phyloP scores from a whole-genome alignment of 2,329 filamentous ascomycete genomes.

The Lachnellula hyalina region DNA sequence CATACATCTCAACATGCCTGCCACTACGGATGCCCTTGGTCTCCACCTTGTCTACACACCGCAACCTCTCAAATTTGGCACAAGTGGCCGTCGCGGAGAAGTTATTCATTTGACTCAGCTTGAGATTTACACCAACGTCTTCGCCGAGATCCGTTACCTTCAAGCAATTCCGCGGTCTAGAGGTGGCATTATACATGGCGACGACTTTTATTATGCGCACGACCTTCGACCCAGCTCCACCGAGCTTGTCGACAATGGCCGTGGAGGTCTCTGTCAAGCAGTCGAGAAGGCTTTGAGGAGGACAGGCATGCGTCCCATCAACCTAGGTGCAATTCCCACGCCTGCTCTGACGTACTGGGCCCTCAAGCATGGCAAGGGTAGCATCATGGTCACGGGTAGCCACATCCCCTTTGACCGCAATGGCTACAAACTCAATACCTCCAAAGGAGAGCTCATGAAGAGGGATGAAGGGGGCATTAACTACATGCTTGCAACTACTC shows the following conservation, averaged over 20 bases:
- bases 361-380: conserved; percentile 28
- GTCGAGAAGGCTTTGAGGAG: conserved; percentile 30
- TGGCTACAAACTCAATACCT: conserved; percentile 33
- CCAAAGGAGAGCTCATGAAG: conserved; percentile 31
- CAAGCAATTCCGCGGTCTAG: conserved; percentile 24
- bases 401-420: conserved; percentile 34
- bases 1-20: not conserved
- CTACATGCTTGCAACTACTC: conserved; percentile 22
- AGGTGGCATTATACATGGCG: conserved; percentile 28
- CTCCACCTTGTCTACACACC: conserved; percentile 26
- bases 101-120: conserved; percentile 32
- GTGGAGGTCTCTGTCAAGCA: conserved; percentile 30
- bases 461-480: conserved; percentile 32
- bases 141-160: conserved; percentile 31
- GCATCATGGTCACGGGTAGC: conserved; percentile 34
- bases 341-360: conserved; percentile 31
- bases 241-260: conserved; percentile 26
- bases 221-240: conserved; percentile 33
- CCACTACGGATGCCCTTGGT: conserved; percentile 8
- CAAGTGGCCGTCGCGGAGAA: conserved; percentile 31
- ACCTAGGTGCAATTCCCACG: conserved; percentile 31
- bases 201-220: conserved; percentile 32
- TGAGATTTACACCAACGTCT: conserved; percentile 33
- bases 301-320: conserved; percentile 28
- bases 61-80: conserved; percentile 31